Evolutionary conservation across 768 basidiomycete species (phyloP), one percentile per base, ranked within the genome.

Genomic region (Antrodiella citrinella): DNA sequence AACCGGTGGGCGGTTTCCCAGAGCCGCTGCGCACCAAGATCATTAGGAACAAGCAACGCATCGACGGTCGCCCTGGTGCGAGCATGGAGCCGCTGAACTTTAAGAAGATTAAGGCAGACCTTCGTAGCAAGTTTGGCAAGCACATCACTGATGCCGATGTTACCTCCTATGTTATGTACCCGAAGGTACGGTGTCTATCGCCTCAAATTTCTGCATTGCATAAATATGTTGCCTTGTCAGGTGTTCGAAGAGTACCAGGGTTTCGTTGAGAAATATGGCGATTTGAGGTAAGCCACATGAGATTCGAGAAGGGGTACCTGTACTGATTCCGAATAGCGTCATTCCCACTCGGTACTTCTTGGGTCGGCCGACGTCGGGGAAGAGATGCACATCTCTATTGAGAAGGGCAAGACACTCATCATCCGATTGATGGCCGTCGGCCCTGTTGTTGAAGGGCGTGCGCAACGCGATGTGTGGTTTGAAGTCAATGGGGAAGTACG

Each of bases 1-100:
- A 97, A 64, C 96, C 96, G 49, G 86, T 91, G 63, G 96, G 93
- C 64, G 95, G 96, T 44, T 98, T 98, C 87, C 96, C 96, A 51
- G 96, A 99, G 66, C 93, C 95, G 38, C 72, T 99, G 55, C 91
- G 96, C 56, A 78, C 83, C 55, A 79, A 83, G 57, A 79, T 99
- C 63, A 99, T 98, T 65, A 83, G 96, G 61, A 82, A 92, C 69
- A 94, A 93, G 69, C 82, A 86, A 42, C 81, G 90, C 67, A 95
- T 98, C 62, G 91, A 98, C 60, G 87, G 81, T 42, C 87, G 96
- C 54, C 96, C 96, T 20, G 96, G 96, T 55, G 76, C 84, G 30
- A 80, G 76, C n/a, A 77, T 99, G 81, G 70, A 72, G 53, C 90
- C 96, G 25, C 68, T 97, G 55, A 88, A 97, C 66, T 93, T 98